Evolutionary conservation across 768 basidiomycete species (phyloP).

Genomic region (Leccinum subtestaceum): DNA sequence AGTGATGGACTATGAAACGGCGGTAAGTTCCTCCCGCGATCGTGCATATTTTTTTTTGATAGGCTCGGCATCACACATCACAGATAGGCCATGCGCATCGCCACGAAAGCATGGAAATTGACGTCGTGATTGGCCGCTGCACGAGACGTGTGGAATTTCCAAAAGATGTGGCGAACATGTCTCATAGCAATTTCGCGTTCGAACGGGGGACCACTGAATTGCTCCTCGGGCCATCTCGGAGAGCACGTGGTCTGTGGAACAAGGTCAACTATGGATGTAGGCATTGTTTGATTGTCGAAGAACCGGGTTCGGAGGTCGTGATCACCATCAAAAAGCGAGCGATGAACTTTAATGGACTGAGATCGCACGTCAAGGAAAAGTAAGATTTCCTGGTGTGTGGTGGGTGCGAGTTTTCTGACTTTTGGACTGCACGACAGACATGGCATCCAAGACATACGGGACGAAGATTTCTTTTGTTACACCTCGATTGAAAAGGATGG

Average conservation of each 20-base stretch:
- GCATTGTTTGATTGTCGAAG: conserved; percentile 38
- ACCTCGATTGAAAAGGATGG: neutral
- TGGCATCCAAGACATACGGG: conserved; percentile 41
- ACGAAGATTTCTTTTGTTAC: conserved; percentile 51
- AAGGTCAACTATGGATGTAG: conserved; percentile 49
- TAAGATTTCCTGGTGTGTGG: conserved; percentile 19
- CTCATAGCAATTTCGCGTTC: conserved; percentile 10
- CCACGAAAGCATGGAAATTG: conserved; percentile 52
- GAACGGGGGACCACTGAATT: conserved; percentile 23
- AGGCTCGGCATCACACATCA: neutral
- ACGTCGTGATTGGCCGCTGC: conserved; percentile 17
- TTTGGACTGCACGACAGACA: conserved; percentile 41
- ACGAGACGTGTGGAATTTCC: neutral
- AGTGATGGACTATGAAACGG: conserved; percentile 43
- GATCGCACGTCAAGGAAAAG: conserved; percentile 64
- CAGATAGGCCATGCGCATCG: conserved; percentile 64
- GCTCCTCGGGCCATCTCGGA: conserved; percentile 16
- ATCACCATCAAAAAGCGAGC: conserved; percentile 16
- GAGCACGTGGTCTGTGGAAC: conserved; percentile 32
- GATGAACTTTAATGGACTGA: conserved; percentile 54
- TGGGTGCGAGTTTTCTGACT: neutral
- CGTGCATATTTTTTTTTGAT: neutral
- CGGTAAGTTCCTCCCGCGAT: conserved; percentile 37
- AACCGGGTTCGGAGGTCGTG: neutral
- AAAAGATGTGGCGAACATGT: neutral